Evolutionary conservation across 2,329 filamentous ascomycete genomes (phyloP), one percentile per base, ranked within the genome.

Genomic region (Aspergillus awamori): DNA sequence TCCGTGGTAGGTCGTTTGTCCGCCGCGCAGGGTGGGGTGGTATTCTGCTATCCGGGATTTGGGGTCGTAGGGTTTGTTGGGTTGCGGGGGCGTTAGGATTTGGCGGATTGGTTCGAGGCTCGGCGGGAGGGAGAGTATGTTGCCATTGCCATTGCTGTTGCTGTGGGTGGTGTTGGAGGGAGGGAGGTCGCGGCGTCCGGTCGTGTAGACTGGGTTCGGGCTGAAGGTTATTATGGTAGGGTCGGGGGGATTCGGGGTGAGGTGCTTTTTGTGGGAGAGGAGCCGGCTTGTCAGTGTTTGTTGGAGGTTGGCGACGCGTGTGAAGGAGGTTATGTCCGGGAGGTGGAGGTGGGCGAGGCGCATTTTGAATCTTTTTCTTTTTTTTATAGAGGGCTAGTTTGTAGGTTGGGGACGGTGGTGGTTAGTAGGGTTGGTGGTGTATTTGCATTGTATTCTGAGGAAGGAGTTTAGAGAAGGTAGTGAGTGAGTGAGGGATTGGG

Each of bases 1-100:
- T 0, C 94, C 95, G 74, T 99, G 95, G 80, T 97, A 98, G 2
- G 95, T 98, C 0, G 92, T 93, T 66, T 96, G 87, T 0, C 95
- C 95, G 63, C 95, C 95, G 58, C 95, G 88, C n/a, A 87, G 84
- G 13, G 91, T 89, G 69, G 88, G 83, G 47, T 86, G 77, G 68
- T 95, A 86, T n/a, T 85, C 80, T 3, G 89, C 90, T 26, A 74
- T 68, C 5, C 24, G 11, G 8, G 47, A 59, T 11, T 28, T 58
- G 11, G 20, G 39, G 30, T 28, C 15, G 26, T 28, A 24, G 38
- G 79, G 79, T 33, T 74, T 61, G 33, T 72, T 65, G 49, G 59
- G 28, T 4, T 63, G 60, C 0, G 63, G 55, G 4, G 66, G 52
- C n/a, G 69, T 72, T 26, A 75, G 66, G 49, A 78, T 67, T 10